These are phyloP conservation scores for Fusarium udum DNA, from an alignment of 2,329 filamentous ascomycete genomes.

Conservation along the genomic window DNA sequence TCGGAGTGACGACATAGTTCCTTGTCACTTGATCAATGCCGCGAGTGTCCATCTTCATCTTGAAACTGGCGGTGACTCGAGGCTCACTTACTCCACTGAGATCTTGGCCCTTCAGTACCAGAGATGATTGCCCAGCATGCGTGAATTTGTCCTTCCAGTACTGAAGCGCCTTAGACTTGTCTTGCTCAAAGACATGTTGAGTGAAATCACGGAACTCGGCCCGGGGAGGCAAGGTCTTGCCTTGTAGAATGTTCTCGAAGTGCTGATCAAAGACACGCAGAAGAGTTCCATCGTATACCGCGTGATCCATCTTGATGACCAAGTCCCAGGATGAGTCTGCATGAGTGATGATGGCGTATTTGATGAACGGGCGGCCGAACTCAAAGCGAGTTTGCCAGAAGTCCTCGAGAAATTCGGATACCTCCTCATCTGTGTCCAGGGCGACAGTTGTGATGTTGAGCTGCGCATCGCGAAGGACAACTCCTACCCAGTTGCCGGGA, in stretches of 20 bases:
- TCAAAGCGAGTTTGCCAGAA: not conserved
- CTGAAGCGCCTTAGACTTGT: not conserved
- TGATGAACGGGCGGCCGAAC: not conserved
- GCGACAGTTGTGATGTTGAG: not conserved
- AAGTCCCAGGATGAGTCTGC: not conserved
- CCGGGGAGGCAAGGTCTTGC: not conserved
- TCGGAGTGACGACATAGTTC: not conserved
- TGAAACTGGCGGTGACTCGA: not conserved
- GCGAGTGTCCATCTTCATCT: not conserved
- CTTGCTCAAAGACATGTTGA: not conserved
- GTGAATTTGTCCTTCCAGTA: not conserved
- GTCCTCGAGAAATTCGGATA: not conserved
- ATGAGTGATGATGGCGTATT: not conserved
- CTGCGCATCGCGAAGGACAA: not conserved
- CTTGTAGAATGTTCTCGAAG: not conserved
- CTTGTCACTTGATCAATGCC: not conserved
- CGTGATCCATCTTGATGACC: not conserved
- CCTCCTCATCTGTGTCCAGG: rapidly evolving
- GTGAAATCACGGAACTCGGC: not conserved
- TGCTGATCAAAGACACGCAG: not conserved
- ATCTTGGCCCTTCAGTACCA: not conserved
- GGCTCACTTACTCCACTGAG: not conserved
- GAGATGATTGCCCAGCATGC: not conserved
- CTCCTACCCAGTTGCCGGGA: not conserved
- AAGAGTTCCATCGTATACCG: not conserved